Percentiles rank a stretch among this genome's conserved stretches.
Conservation (phyloP, 345 rosid genomes). For the Isatis tinctoria region DNA sequence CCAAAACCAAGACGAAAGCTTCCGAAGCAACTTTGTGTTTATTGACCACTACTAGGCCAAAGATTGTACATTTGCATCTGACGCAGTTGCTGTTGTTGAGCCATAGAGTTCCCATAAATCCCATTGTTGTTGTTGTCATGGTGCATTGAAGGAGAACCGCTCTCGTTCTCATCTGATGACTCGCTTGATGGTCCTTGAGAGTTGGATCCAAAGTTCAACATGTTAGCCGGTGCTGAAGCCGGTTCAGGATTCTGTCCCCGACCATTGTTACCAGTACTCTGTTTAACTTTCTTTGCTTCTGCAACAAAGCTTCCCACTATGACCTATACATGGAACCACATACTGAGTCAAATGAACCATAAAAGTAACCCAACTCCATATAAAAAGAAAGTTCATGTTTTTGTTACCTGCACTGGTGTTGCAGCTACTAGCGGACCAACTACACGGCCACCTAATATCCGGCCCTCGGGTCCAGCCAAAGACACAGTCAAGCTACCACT, state of each 20-base stretch:
- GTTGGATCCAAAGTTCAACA: conserved; percentile 62
- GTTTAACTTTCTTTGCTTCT: conserved; percentile 51
- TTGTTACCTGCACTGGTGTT: conserved; percentile 69
- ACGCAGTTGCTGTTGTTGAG: conserved; percentile 23
- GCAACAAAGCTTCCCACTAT: conserved; percentile 86
- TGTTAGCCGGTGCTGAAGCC: conserved; percentile 46
- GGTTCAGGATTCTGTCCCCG: conserved; percentile 45
- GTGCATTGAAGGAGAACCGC: conserved; percentile 18
- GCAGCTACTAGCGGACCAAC: conserved; percentile 76
- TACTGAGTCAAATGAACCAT: background rate
- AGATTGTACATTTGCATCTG: conserved; percentile 21
- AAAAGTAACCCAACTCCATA: background rate
- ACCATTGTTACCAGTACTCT: conserved; percentile 3
- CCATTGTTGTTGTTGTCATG: conserved; percentile 15
- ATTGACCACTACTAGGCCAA: conserved; percentile 21
- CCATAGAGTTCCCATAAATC: conserved; percentile 1
- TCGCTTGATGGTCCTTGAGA: conserved; percentile 75
- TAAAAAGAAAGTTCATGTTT: background rate
- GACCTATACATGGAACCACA: conserved; percentile 41
- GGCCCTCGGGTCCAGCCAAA: conserved; percentile 70
- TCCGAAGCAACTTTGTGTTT: background rate
- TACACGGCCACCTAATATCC: conserved; percentile 79
- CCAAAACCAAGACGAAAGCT: background rate
- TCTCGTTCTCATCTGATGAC: conserved; percentile 71
- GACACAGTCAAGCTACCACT: conserved; percentile 62